A percentile compares a stretch with the other conserved stretches of the same genome.
Conservation (phyloP, 495 filamentous ascomycete species). For the Xylaria nigripes region DNA sequence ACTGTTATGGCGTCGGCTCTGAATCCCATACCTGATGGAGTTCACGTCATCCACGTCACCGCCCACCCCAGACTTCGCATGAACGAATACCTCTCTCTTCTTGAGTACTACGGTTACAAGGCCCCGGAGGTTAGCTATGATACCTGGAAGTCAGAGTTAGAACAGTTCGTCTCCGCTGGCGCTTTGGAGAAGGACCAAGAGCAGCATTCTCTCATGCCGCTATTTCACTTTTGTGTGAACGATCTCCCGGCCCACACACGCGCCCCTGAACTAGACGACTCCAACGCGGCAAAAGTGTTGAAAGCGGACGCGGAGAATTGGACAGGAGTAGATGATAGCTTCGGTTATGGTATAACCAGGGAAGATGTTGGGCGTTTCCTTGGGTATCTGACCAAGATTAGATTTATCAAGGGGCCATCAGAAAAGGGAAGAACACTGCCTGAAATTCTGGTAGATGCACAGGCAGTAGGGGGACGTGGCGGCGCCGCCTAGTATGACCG, state of each 20-base stretch:
- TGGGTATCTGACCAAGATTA: conserved; percentile 58
- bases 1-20: conserved; percentile 69
- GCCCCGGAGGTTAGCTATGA: conserved; percentile 61
- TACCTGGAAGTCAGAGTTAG: conserved; percentile 32
- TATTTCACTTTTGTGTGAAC: conserved; percentile 75
- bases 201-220: conserved; percentile 71
- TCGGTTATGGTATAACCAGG: conserved; percentile 52
- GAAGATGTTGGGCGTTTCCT: conserved; percentile 64
- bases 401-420: conserved; percentile 57
- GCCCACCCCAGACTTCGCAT: conserved; percentile 71
- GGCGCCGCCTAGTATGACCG: conserved; percentile 16
- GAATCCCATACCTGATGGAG: conserved; percentile 28
- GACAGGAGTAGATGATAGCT: conserved; percentile 55
- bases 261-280: conserved; percentile 73
- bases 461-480: conserved; percentile 41
- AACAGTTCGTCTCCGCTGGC: conserved; percentile 41
- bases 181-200: conserved; percentile 44
- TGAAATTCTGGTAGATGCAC: conserved; percentile 35
- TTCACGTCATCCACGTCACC: conserved; percentile 59
- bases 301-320: conserved; percentile 48
- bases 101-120: conserved; percentile 71
- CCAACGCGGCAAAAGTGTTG: conserved; percentile 56
- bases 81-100: conserved; percentile 63
- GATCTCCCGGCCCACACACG: conserved; percentile 71
- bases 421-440: conserved; percentile 43